phyloP scores from a whole-genome alignment of 345 rosid species.

The Lepidium aucheri region DNA sequence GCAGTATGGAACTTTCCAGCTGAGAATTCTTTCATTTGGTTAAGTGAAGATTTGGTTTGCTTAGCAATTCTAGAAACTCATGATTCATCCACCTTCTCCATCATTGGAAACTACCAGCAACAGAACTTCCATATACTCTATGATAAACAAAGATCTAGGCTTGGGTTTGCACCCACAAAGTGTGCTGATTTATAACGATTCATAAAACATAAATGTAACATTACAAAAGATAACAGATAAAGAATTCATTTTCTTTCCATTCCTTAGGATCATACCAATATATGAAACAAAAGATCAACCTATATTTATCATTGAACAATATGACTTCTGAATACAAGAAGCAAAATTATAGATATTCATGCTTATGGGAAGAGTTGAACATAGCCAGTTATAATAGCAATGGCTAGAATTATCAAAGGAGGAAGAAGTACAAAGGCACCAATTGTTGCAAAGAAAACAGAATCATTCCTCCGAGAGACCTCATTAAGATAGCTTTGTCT shows the following conservation, averaged over 20 bases:
- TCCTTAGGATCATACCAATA: background rate
- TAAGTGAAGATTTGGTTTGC: conserved; percentile 59
- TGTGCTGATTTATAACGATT: conserved; percentile 49
- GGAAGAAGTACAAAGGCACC: conserved; percentile 87
- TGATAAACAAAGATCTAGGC: conserved; percentile 62
- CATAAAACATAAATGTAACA: background rate
- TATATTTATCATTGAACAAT: background rate
- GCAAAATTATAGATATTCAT: background rate
- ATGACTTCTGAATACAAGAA: background rate
- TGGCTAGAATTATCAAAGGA: conserved; percentile 57
- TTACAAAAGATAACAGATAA: conserved; percentile 9
- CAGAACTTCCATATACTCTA: conserved; percentile 68
- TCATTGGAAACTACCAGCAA: conserved; percentile 85
- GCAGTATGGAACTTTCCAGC: conserved; percentile 82
- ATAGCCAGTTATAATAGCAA: conserved; percentile 74
- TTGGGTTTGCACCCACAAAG: conserved; percentile 61
- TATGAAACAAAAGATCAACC: background rate
- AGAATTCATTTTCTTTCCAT: background rate
- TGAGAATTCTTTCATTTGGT: conserved; percentile 65
- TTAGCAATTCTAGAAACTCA: conserved; percentile 72
- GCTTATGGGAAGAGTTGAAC: conserved; percentile 84
- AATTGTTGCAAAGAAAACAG: conserved; percentile 76
- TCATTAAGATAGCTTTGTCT: conserved; percentile 72
- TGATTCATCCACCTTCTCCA: conserved; percentile 47
- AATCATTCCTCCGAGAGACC: conserved; percentile 84